These are phyloP conservation scores for Medicago arabica DNA, from an alignment of 306 rosid genomes.

Conservation along the genomic window DNA sequence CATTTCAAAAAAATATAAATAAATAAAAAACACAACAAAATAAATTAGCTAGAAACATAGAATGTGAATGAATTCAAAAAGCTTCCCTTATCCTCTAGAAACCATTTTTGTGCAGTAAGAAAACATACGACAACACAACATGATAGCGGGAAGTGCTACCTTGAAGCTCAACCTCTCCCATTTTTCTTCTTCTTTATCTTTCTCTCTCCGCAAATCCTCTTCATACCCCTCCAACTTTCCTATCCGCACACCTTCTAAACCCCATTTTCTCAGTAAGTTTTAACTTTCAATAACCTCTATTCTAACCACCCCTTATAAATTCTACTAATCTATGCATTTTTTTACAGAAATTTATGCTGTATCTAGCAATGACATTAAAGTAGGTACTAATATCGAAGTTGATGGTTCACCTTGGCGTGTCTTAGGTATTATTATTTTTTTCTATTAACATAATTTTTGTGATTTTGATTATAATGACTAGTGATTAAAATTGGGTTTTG, in stretches of 20 bases:
- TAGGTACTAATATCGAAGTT: slow-evolving; percentile 78
- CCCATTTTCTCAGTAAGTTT: slow-evolving; percentile 60
- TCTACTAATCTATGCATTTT: neutral
- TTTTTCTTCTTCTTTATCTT: slow-evolving; percentile 56
- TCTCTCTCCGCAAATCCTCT: slow-evolving; percentile 34
- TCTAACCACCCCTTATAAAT: neutral
- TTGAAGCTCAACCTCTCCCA: slow-evolving; percentile 53
- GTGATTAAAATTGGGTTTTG: neutral
- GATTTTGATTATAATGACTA: neutral
- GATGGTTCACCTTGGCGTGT: slow-evolving; percentile 95
- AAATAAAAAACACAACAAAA: too few species aligned
- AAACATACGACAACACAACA: neutral
- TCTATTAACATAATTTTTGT: neutral
- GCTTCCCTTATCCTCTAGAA: slow-evolving; percentile 31
- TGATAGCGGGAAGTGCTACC: slow-evolving; percentile 67
- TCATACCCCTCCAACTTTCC: slow-evolving; percentile 53
- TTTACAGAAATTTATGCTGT: slow-evolving; percentile 74
- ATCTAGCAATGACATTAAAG: slow-evolving; percentile 92
- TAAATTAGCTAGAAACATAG: too few species aligned
- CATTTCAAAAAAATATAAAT: too few species aligned
- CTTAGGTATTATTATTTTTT: slow-evolving; percentile 54
- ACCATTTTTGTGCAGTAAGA: neutral
- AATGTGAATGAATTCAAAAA: neutral
- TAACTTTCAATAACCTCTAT: neutral
- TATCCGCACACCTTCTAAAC: slow-evolving; percentile 47